phyloP scores from a whole-genome alignment of 2,329 filamentous ascomycete species.

The Xylaria sp. region DNA sequence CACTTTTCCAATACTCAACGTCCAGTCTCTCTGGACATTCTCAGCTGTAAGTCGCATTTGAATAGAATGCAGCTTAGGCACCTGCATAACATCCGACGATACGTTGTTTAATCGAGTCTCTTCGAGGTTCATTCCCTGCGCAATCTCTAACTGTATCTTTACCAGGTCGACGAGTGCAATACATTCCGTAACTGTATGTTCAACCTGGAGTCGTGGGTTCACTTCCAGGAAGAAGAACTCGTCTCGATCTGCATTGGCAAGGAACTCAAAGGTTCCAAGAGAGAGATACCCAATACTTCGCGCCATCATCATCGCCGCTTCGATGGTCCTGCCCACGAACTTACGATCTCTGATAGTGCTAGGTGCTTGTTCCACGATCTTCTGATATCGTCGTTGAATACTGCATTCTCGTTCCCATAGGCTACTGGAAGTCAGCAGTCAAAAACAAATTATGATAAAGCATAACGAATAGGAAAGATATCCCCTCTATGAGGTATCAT shows the following conservation, averaged over 20 bases:
- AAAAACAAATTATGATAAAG: background rate
- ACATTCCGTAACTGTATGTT: constrained; percentile 79
- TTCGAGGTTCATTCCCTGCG: constrained; percentile 22
- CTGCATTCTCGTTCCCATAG: constrained; percentile 76
- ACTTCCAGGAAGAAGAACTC: constrained; percentile 69
- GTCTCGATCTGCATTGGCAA: constrained; percentile 70
- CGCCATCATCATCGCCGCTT: constrained; percentile 65
- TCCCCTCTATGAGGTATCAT: background rate
- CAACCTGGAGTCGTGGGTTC: constrained; percentile 75
- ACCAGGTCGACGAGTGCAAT: constrained; percentile 36
- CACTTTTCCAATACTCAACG: constrained; percentile 33
- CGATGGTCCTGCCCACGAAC: constrained; percentile 60
- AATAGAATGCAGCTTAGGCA: constrained; percentile 25
- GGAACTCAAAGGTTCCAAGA: constrained; percentile 61
- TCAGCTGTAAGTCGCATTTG: constrained; percentile 36
- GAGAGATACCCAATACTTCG: constrained; percentile 52
- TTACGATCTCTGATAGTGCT: constrained; percentile 59
- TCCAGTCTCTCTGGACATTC: constrained; percentile 34
- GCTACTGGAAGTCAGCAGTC: constrained; percentile 2
- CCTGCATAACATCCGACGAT: constrained; percentile 8
- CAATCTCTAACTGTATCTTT: constrained; percentile 34
- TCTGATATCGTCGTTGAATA: constrained; percentile 75
- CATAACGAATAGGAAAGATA: background rate
- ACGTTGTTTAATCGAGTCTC: constrained; percentile 26
- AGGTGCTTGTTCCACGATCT: constrained; percentile 69